Evolutionary conservation across 306 rosid genomes (phyloP), one percentile per base, ranked within the genome.

Genomic region (Dryas drummondii): DNA sequence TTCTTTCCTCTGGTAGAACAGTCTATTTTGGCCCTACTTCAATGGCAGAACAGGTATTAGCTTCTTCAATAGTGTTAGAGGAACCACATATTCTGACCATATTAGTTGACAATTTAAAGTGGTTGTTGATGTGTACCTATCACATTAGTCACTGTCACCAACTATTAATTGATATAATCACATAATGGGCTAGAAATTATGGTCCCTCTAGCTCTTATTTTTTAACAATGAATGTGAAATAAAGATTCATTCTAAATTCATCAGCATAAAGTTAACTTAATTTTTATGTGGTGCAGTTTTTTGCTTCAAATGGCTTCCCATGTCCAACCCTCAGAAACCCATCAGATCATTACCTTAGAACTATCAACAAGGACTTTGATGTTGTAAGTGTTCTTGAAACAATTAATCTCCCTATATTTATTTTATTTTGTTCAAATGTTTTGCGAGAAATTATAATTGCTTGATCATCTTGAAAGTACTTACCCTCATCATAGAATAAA

Each of bases 321-420:
- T 88, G 96, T 49, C 90, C 91, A 55, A 68, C 82, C 14, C 82
- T 85, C 72, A 82, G 85, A 66, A 91, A 91, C 47, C 94, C 92
- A 37, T 82, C 93, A 47, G 97, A 91, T 79, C 97, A 91, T 74
- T 91, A 79, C 63, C 83, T 91, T 14, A 85, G 83, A 81, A 88
- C 86, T 44, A 85, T 91, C 58, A 91, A 91, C 87, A 91, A 88
- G 83, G 93, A 91, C 80, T 91, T 91, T n/a, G 87, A 88, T 19
- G 72, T 37, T 78, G 97, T 88, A 77, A 9, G 86, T 32, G 44
- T 41, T 40, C 5, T 75, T 45, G 45, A 7, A 16, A 16, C 50
- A 13, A 55, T 22, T 22, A 22, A 22, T 59, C 13, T 19, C 0
- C 19, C 6, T 1, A 2, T 44, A 3, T 6, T 22, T n/a, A 16